These are phyloP conservation scores for Warburgia ugandensis DNA, from an alignment of 164 flowering plant genomes.

Conservation along the genomic window DNA sequence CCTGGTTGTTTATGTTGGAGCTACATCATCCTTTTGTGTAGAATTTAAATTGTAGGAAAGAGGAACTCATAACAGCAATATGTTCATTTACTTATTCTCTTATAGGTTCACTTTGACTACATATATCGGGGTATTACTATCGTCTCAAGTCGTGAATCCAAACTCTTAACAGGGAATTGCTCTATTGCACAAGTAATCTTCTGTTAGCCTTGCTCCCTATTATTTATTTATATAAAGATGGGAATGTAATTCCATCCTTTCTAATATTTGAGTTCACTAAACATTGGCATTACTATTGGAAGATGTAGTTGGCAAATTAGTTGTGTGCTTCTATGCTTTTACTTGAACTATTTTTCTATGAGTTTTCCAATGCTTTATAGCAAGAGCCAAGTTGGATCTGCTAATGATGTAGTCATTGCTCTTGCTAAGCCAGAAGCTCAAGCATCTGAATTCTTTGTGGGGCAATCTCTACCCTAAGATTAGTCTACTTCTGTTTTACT, in stretches of 20 bases:
- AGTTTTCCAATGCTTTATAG: too few species aligned
- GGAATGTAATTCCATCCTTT: not conserved
- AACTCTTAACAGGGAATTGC: constrained; percentile 88
- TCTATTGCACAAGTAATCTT: constrained; percentile 70
- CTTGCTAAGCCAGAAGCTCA: too few species aligned
- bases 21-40: constrained; percentile 1
- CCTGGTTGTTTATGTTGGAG: constrained; percentile 39
- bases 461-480: too few species aligned
- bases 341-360: too few species aligned
- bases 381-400: too few species aligned
- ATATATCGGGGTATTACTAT: constrained; percentile 78
- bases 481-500: too few species aligned
- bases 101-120: constrained; percentile 92
- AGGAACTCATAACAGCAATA: not conserved
- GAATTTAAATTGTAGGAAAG: not conserved
- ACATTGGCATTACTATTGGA: too few species aligned
- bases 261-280: too few species aligned
- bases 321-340: too few species aligned
- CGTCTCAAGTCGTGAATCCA: constrained; percentile 86
- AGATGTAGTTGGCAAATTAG: too few species aligned
- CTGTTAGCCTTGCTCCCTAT: not conserved
- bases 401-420: too few species aligned
- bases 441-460: too few species aligned
- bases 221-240: not conserved
- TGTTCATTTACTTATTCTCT: not conserved